These are phyloP conservation scores for Piper longum DNA, from an alignment of 164 flowering plant species.

Conservation along the genomic window DNA sequence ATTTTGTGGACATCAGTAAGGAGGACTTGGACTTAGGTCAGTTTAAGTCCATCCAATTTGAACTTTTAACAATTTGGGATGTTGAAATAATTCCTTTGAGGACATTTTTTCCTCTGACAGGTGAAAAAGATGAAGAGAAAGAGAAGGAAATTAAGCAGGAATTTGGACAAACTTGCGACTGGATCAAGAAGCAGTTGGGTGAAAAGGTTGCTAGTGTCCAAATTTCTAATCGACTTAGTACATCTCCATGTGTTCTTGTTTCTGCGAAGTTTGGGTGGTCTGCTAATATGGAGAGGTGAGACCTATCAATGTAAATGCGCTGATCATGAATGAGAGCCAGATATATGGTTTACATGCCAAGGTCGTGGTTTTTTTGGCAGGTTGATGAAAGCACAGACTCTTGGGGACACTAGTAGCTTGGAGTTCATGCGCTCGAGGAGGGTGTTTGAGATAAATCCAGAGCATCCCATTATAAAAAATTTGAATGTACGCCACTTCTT, in stretches of 20 bases:
- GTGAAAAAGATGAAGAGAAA: constrained; percentile 75
- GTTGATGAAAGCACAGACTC: constrained; percentile 17
- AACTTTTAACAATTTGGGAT: not conserved
- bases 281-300: constrained; percentile 95
- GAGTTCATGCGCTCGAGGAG: constrained; percentile 14
- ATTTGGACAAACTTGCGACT: constrained; percentile 74
- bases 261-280: constrained; percentile 98
- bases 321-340: not conserved
- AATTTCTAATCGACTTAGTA: constrained; percentile 69
- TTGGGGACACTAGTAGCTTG: constrained; percentile 13
- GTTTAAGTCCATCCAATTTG: not conserved
- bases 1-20: constrained; percentile 91
- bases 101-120: constrained; percentile 13
- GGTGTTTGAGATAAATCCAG: constrained; percentile 14
- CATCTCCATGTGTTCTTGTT: constrained; percentile 92
- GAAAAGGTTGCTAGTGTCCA: constrained; percentile 90
- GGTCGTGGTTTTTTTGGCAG: constrained; percentile 1
- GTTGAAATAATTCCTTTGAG: not conserved
- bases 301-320: not conserved
- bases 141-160: constrained; percentile 75
- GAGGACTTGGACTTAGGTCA: constrained; percentile 88
- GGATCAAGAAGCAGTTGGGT: constrained; percentile 81
- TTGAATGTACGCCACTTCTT: constrained; percentile 5
- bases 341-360: not conserved
- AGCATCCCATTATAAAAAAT: constrained; percentile 10